Base-by-base conservation (phyloP, 2,329 filamentous ascomycete species). In the Arthrobotrys megalospora region DNA sequence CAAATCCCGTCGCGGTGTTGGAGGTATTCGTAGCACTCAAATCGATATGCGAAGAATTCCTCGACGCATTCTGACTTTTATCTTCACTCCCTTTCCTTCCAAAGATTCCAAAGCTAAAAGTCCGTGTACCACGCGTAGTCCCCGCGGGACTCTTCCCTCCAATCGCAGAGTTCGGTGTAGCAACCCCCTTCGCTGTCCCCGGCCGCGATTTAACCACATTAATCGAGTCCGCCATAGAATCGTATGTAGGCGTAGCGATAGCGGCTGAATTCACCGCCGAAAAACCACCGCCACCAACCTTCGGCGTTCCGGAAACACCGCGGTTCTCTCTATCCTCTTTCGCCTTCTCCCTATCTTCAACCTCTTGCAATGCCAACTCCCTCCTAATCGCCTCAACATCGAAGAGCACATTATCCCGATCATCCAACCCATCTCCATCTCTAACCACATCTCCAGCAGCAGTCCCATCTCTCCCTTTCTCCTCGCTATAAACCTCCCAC, bases 321-420 rank as follows among this genome's bases (percentile, higher is more conserved):
- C 10, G 11, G 10, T 83, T 90, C 91, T 80, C 96, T 90, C 83
- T 89, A 87, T 55, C 90, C 81, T 69, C 88, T 65, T 21, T 84
- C 81, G 16, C 82, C 80, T 28, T 81, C 80, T 36, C 80, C 82
- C 47, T 50, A 77, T 83, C 43, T 43, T 90, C 88, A 24, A 89
- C 88, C 50, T 88, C 87, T 79, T 95, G 92, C 60, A 89, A 89
- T 32, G 93, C 93, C 38, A 99, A 86, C 82, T 96, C 93, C 8
- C 93, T 91, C 60, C 93, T 89, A 80, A 99, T 98, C 11, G 96
- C 96, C 82, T 99, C 96, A 55, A 99, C 90, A 82, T 99, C 96
- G 82, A 99, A 99, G 53, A 99, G 87, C 7, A 98, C 91, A 38
- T 86, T 86, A 19, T 84, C 84, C 6, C 82, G 80, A 19, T 84